Conservation (phyloP, 2,329 filamentous ascomycete species). For the Xylariales sp. region DNA sequence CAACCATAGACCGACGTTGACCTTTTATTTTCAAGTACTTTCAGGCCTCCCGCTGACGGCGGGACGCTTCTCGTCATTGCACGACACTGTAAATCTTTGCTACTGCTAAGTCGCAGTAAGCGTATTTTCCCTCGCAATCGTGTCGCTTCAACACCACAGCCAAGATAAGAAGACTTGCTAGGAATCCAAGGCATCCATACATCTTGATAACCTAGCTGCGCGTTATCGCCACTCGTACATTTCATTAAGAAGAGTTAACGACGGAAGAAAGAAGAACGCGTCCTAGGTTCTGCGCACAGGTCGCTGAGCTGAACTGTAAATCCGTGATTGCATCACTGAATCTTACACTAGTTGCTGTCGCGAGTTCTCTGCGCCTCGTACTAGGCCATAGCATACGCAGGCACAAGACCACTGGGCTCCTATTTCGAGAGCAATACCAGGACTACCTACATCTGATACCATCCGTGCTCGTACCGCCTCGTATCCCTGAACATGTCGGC, state of each 20-base stretch:
- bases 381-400: not conserved
- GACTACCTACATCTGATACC: not conserved
- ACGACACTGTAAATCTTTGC: not conserved
- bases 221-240: not conserved
- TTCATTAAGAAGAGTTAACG: too few species aligned
- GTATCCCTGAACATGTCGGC: conserved; percentile 65
- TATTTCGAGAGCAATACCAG: not conserved
- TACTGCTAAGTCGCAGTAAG: not conserved
- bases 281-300: not conserved
- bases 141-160: not conserved
- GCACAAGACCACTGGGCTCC: not conserved
- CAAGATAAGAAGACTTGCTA: not conserved
- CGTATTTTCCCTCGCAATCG: conserved; percentile 3
- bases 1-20: not conserved
- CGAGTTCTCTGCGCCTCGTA: not conserved
- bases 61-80: conserved; percentile 2
- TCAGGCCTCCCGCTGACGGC: conserved; percentile 6
- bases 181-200: too few species aligned
- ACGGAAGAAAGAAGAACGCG: too few species aligned
- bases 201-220: not conserved
- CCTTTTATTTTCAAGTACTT: not conserved
- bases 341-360: not conserved
- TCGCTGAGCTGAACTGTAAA: conserved; percentile 4
- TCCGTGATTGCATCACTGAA: conserved; percentile 5
- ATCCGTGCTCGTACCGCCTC: not conserved